These are phyloP conservation scores for Coix lacrymajobi DNA, from an alignment of 176 grass and related monocot genomes.

Conservation along the genomic window DNA sequence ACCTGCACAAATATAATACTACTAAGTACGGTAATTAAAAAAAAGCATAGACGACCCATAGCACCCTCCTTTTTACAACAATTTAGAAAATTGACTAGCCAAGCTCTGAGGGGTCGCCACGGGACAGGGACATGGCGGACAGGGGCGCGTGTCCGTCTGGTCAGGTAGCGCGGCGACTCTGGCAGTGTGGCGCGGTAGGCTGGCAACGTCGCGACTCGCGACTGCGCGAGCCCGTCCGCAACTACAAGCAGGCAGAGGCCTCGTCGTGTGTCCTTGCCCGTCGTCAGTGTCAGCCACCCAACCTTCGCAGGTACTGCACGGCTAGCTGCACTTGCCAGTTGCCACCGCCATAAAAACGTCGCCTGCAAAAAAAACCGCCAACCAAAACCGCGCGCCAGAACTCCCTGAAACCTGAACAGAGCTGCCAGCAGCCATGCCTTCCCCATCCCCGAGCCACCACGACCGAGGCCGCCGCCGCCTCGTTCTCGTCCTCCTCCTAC, in stretches of 20 bases:
- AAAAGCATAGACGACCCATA: background rate
- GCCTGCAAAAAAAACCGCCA: background rate
- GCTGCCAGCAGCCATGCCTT: background rate
- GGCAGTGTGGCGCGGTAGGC: background rate
- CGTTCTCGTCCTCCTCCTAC: background rate
- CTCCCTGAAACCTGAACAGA: background rate
- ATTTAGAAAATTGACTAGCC: background rate
- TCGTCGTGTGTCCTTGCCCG: background rate
- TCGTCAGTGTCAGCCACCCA: constrained; percentile 12
- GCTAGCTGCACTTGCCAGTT: background rate
- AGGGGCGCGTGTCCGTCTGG: too few species aligned
- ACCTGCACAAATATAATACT: background rate
- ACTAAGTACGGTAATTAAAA: background rate
- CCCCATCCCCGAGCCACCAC: background rate
- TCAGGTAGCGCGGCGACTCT: background rate
- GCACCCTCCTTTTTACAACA: background rate
- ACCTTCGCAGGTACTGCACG: background rate
- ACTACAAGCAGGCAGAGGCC: background rate
- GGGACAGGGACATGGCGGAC: background rate
- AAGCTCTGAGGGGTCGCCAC: background rate
- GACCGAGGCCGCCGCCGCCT: background rate
- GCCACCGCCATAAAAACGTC: too few species aligned
- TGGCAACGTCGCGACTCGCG: constrained; percentile 7
- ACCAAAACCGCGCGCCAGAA: background rate
- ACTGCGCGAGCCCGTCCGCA: too few species aligned